These are phyloP conservation scores for Fennellomyces sp. DNA, from an alignment of 371 early-diverging fungal genomes.

Conservation along the genomic window DNA sequence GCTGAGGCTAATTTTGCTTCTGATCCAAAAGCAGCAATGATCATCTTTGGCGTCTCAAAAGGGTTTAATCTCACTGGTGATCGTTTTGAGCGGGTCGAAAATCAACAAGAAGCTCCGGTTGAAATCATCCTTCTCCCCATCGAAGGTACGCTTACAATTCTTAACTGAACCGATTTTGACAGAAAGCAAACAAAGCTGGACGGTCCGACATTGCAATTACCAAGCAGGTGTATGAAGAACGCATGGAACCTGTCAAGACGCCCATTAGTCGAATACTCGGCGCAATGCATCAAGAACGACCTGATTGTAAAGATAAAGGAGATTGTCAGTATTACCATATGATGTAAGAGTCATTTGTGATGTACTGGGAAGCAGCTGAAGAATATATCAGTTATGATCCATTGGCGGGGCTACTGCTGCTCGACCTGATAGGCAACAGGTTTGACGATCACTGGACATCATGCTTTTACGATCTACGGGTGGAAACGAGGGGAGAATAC, in stretches of 20 bases:
- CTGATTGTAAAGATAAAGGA: too few relatives aligned
- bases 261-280: too few relatives aligned
- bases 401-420: conserved; percentile 13
- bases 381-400: conserved; percentile 22
- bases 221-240: conserved; percentile 13
- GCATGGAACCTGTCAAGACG: conserved; percentile 18
- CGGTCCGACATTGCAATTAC: conserved; percentile 16
- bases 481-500: conserved; percentile 45
- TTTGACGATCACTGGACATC: conserved; percentile 22
- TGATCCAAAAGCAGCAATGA: conserved; percentile 52
- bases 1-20: conserved; percentile 61
- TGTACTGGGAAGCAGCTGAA: too few relatives aligned
- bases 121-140: too few relatives aligned
- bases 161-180: too few relatives aligned
- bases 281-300: background rate
- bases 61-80: conserved; percentile 35
- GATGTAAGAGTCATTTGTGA: too few relatives aligned
- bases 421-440: conserved; percentile 15
- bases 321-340: too few relatives aligned
- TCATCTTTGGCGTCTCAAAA: conserved; percentile 40
- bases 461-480: conserved; percentile 41
- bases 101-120: too few relatives aligned
- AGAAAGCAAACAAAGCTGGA: too few relatives aligned
- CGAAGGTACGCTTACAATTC: too few relatives aligned
- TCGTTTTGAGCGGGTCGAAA: too few relatives aligned